Base-by-base conservation (phyloP, 805 yeast genomes). In the Candida berthetii region DNA sequence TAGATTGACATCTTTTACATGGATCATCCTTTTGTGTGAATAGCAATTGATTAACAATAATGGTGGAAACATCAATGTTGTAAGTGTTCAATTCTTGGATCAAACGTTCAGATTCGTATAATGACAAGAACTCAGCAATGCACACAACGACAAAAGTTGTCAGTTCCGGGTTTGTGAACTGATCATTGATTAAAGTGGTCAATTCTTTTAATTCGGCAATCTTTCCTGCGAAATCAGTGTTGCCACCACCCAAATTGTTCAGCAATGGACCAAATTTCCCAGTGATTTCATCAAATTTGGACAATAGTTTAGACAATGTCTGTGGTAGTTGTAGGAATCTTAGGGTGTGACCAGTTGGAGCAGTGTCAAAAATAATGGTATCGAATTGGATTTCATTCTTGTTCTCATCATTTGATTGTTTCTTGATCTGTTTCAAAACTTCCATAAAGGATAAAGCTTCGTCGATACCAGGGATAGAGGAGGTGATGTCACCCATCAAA, bases 361-460 rank as follows among this genome's bases (percentile, higher is more conserved):
- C 99, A n/a, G 99, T 93, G 64, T 93, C 99, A 57, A 93, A 93
- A 50, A 93, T 88, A 49, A 93, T 90, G 8, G 96, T 88, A 52
- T 85, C 88, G 61, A 85, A 93, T 37, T 72, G 72, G 46, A 74
- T 67, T 24, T 62, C 65, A 24, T 62, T 58, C 24, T 22, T 22
- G 24, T 22, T 6, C 17, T 58, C 57, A 16, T 66, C 65, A 20
- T 52, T 52, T 48, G 71, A 70, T 66, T 85, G 93, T 50, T 76
- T 80, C 65, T 89, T 90, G 64, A 93, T 90, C 60, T 93, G 98
- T 62, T 93, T 93, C 74, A 93, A 78, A 28, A 93, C 98, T 67
- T 93, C 99, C 84, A 95, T 93, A 60, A 93, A 93, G 14, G 97
- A 88, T 55, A 93, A 74, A 0, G 98, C 98, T 69, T 93, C 99